These are phyloP conservation scores for Chromera velia DNA, from an alignment of 73 alveolate species.

Conservation along the genomic window DNA sequence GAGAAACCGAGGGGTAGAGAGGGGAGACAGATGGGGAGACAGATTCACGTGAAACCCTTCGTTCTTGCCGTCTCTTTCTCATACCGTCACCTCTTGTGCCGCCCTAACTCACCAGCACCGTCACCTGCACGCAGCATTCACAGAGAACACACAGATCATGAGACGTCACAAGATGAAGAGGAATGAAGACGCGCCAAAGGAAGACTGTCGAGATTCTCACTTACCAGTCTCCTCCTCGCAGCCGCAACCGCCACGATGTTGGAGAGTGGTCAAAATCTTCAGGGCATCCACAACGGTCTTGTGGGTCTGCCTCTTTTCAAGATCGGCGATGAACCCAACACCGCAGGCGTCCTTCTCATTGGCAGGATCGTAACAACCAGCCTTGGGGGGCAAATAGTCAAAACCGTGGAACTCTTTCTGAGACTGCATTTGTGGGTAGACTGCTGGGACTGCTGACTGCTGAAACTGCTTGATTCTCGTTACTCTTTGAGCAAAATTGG, in stretches of 20 bases:
- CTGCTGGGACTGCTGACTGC: no score
- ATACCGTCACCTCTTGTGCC: background rate
- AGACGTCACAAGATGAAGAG: background rate
- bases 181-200: background rate
- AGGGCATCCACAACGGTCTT: background rate
- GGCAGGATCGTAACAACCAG: slow-evolving; percentile 33
- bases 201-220: no score
- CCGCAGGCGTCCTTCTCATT: slow-evolving; percentile 31
- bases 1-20: no score
- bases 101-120: background rate
- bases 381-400: slow-evolving; percentile 26
- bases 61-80: background rate
- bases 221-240: slow-evolving; percentile 34
- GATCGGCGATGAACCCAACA: background rate
- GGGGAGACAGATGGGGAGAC: no score
- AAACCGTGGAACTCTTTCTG: slow-evolving; percentile 12
- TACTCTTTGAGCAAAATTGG: no score
- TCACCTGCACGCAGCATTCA: background rate
- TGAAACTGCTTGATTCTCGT: no score
- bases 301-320: background rate
- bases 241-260: slow-evolving; percentile 44
- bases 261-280: slow-evolving; percentile 22
- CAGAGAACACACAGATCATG: background rate
- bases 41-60: background rate
- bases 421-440: no score